Evolutionary conservation across 139 green algal species (phyloP).

Genomic region (Coccomyxa sp.): DNA sequence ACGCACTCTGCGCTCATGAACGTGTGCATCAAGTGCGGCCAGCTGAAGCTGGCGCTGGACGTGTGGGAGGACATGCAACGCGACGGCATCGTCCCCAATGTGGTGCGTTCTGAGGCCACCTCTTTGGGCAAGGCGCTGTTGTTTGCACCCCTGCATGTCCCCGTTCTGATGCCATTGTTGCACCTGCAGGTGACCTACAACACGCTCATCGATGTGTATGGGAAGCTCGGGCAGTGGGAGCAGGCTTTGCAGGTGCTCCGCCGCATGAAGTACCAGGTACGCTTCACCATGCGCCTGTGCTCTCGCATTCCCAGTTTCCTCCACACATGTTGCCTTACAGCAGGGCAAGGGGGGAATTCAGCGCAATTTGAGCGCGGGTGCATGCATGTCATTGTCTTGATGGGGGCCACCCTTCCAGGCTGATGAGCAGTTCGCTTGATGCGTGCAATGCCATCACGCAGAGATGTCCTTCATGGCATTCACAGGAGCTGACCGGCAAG

Average conservation of each 20-base stretch:
- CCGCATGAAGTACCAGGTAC: constrained; percentile 53
- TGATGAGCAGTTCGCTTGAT: too few relatives aligned
- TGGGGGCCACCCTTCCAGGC: too few relatives aligned
- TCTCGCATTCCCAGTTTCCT: too few relatives aligned
- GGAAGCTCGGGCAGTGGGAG: constrained; percentile 70
- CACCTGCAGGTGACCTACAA: constrained; percentile 62
- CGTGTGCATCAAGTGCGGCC: constrained; percentile 26
- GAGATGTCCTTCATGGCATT: too few relatives aligned
- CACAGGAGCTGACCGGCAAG: too few relatives aligned
- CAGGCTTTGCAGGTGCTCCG: constrained; percentile 53
- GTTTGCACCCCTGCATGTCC: too few relatives aligned
- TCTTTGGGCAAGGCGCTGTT: background rate
- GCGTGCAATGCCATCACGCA: too few relatives aligned
- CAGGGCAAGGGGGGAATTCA: too few relatives aligned
- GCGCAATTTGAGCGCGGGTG: too few relatives aligned
- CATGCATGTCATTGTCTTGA: too few relatives aligned
- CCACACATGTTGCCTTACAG: too few relatives aligned
- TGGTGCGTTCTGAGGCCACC: background rate
- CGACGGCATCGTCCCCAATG: background rate
- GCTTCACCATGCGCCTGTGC: background rate
- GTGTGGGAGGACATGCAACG: constrained; percentile 11
- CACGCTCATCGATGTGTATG: constrained; percentile 66
- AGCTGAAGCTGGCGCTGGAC: constrained; percentile 18
- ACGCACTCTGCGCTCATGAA: constrained; percentile 29
- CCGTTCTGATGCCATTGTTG: too few relatives aligned